Percentiles rank a stretch among this genome's conserved stretches.
Evolutionary conservation across 495 filamentous ascomycete genomes (phyloP).

Genomic region (Penicillium turbatum): DNA sequence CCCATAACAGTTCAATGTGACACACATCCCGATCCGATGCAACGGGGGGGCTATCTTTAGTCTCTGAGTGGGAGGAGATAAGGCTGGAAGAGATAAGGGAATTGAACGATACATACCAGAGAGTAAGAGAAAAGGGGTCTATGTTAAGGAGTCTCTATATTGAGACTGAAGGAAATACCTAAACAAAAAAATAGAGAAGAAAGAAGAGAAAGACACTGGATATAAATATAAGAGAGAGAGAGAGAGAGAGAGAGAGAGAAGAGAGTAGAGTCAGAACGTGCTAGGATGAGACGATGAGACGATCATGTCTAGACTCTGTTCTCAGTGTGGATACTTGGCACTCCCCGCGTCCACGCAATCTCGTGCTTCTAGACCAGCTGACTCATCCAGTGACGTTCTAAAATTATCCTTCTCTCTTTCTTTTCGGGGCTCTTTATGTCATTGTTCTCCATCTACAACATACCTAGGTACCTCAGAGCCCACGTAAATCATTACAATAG

Average conservation of each 20-base stretch:
- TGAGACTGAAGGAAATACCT: neutral
- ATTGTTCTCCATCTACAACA: neutral
- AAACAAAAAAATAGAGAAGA: neutral
- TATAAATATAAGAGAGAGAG: neutral
- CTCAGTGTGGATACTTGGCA: too few relatives aligned
- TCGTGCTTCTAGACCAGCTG: slow-evolving; percentile 8
- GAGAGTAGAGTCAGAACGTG: slow-evolving; percentile 1
- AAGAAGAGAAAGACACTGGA: neutral
- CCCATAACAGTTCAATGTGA: neutral
- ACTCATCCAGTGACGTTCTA: neutral
- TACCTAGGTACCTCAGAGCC: neutral
- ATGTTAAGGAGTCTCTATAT: neutral
- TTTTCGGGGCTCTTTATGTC: slow-evolving; percentile 1
- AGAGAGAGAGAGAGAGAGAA: neutral
- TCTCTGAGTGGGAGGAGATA: slow-evolving; percentile 33
- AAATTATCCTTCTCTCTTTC: slow-evolving; percentile 4
- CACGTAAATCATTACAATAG: too few relatives aligned
- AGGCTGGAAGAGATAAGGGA: slow-evolving; percentile 10
- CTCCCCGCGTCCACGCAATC: slow-evolving; percentile 2
- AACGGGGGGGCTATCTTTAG: slow-evolving; percentile 19
- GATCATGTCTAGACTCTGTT: slow-evolving; percentile 13
- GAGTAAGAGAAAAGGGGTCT: neutral
- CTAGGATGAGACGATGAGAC: slow-evolving; percentile 9
- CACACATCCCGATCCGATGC: neutral
- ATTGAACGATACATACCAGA: neutral